A percentile compares a stretch with the other conserved stretches of the same genome.
phyloP scores from a whole-genome alignment of 2,329 filamentous ascomycete species.

The Colletotrichum brevisporum region DNA sequence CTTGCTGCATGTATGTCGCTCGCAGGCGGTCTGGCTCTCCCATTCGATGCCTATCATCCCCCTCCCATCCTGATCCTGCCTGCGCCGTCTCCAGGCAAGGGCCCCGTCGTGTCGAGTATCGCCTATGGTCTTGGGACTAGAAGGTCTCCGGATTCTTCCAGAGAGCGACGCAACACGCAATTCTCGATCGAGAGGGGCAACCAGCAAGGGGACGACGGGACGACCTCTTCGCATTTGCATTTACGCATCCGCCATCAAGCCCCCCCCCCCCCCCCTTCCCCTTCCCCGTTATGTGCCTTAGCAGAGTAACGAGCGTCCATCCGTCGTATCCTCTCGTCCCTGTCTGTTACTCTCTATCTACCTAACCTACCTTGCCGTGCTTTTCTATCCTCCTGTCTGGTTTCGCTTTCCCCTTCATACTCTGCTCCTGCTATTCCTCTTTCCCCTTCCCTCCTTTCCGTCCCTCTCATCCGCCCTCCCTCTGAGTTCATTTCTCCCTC shows the following conservation, averaged over 20 bases:
- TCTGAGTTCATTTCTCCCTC: conserved; percentile 15
- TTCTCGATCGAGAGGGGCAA: conserved; percentile 21
- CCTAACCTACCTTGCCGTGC: background rate
- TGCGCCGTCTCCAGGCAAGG: no score
- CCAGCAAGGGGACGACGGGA: background rate
- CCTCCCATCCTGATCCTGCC: no score
- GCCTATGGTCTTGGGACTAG: no score
- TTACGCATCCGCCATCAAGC: conserved; percentile 4
- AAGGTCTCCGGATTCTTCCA: no score
- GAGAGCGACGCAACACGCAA: background rate
- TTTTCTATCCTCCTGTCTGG: conserved; percentile 25
- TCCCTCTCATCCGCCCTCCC: conserved; percentile 18
- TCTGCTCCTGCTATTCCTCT: conserved; percentile 9
- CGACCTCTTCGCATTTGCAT: conserved; percentile 3
- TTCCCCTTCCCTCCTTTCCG: conserved; percentile 16
- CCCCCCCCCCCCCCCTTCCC: background rate
- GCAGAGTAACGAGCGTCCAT: conserved; percentile 1
- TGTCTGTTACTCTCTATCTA: conserved; percentile 19
- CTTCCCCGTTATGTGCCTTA: no score
- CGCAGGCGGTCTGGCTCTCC: conserved; percentile 18
- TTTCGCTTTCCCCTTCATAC: conserved; percentile 1
- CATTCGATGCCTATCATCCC: no score
- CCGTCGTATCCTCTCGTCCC: conserved; percentile 9
- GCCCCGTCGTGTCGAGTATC: no score
- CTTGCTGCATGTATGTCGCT: conserved; percentile 9